A percentile compares a stretch with the other conserved stretches of the same genome.
Evolutionary conservation across 1,284 basidiomycete genomes (phyloP).

Genomic region (Sanguinoderma infundibulare): DNA sequence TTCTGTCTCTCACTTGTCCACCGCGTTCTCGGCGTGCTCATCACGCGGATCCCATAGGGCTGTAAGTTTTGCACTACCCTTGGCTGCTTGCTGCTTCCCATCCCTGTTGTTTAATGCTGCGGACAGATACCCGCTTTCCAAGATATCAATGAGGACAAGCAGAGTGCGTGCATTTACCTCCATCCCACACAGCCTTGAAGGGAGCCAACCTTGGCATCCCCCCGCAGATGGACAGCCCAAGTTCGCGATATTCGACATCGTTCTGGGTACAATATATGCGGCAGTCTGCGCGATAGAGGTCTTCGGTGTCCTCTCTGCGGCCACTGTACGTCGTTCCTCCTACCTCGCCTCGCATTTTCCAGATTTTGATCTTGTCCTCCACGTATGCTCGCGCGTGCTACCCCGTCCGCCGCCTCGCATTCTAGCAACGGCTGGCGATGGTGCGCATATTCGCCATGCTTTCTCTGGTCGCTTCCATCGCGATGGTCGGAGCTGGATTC

Average conservation of each 20-base stretch:
- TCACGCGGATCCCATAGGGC: constrained; percentile 41
- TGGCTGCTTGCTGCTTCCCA: neutral
- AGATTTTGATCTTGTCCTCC: neutral
- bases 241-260: constrained; percentile 63
- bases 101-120: neutral
- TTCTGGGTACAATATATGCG: constrained; percentile 61
- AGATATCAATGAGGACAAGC: constrained; percentile 50
- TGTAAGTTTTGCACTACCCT: constrained; percentile 42
- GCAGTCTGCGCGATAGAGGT: constrained; percentile 57
- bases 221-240: constrained; percentile 48
- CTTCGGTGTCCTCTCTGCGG: constrained; percentile 59
- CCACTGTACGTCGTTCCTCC: constrained; percentile 49
- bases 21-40: neutral
- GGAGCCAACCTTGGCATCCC: neutral
- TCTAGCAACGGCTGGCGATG: constrained; percentile 61
- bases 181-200: neutral
- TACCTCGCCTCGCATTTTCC: constrained; percentile 3
- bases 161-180: constrained; percentile 43
- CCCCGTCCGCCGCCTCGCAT: neutral
- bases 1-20: constrained; percentile 1
- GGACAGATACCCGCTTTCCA: constrained; percentile 63
- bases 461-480: constrained; percentile 53
- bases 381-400: neutral
- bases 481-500: constrained; percentile 59
- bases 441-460: constrained; percentile 61